These are phyloP conservation scores for Capronia americana DNA, from an alignment of 2,329 filamentous ascomycete species.

Conservation along the genomic window DNA sequence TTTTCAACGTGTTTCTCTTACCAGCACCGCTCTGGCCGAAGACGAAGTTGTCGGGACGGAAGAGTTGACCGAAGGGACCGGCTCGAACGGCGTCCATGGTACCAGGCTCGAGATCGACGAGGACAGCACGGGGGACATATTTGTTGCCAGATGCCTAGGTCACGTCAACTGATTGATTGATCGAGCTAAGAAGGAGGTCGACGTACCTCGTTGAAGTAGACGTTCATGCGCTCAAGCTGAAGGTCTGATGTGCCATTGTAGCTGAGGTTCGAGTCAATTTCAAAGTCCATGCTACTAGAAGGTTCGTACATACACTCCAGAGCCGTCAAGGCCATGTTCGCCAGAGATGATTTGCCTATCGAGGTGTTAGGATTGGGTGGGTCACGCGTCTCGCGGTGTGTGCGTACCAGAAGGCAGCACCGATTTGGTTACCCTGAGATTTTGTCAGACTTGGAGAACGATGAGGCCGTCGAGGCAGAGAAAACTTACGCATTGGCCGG, in stretches of 20 bases:
- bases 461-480: slow-evolving; percentile 30
- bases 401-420: slow-evolving; percentile 97
- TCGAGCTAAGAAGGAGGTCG: slow-evolving; percentile 8
- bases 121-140: slow-evolving; percentile 98
- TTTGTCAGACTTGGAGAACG: slow-evolving; percentile 44
- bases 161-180: slow-evolving; percentile 21
- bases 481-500: slow-evolving; percentile 93
- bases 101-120: slow-evolving; percentile 98
- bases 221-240: slow-evolving; percentile 99
- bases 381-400: slow-evolving; percentile 27
- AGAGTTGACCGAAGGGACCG: slow-evolving; percentile 97
- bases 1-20: slow-evolving; percentile 25
- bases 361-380: slow-evolving; percentile 48
- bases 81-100: slow-evolving; percentile 99
- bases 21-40: slow-evolving; percentile 99
- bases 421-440: slow-evolving; percentile 97
- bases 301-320: slow-evolving; percentile 77
- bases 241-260: slow-evolving; percentile 99
- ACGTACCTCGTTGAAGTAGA: slow-evolving; percentile 93
- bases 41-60: slow-evolving; percentile 99
- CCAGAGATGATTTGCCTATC: slow-evolving; percentile 79
- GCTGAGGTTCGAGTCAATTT: slow-evolving; percentile 52
- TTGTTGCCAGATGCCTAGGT: slow-evolving; percentile 91
- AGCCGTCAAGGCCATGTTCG: slow-evolving; percentile 96
- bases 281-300: neutral